Percentiles rank a stretch among this genome's conserved stretches.
These are phyloP conservation scores for Prunus mongolica DNA, from an alignment of 306 rosid genomes.

Conservation along the genomic window DNA sequence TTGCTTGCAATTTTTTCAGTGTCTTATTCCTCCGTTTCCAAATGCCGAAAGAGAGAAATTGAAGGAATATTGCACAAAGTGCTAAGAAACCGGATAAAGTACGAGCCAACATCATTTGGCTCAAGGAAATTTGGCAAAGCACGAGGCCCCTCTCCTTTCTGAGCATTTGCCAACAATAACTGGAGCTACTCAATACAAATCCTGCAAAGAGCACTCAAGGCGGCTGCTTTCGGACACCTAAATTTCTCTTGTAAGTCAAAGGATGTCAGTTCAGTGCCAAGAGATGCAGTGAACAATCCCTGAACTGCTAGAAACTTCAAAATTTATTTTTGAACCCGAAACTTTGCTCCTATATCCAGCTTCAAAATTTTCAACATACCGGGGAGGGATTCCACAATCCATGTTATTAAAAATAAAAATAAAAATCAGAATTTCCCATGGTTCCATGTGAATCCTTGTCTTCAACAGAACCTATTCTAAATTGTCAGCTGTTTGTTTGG, in stretches of 20 bases:
- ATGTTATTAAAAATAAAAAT: slow-evolving; percentile 45
- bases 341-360: slow-evolving; percentile 66
- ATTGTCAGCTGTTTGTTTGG: slow-evolving; percentile 92
- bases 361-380: slow-evolving; percentile 62
- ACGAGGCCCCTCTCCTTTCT: slow-evolving; percentile 63
- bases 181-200: slow-evolving; percentile 92
- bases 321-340: slow-evolving; percentile 65
- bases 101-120: slow-evolving; percentile 73
- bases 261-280: slow-evolving; percentile 90
- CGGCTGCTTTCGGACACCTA: slow-evolving; percentile 88
- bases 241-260: slow-evolving; percentile 83
- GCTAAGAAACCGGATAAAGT: slow-evolving; percentile 80
- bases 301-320: slow-evolving; percentile 91
- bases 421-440: slow-evolving; percentile 55
- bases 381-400: slow-evolving; percentile 91
- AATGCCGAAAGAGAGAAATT: slow-evolving; percentile 70
- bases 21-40: slow-evolving; percentile 62
- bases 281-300: slow-evolving; percentile 88
- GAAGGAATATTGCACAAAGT: slow-evolving; percentile 85
- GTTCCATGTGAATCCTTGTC: slow-evolving; percentile 63
- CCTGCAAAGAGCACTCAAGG: slow-evolving; percentile 76
- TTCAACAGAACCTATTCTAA: slow-evolving; percentile 81
- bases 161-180: slow-evolving; percentile 67
- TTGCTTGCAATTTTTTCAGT: slow-evolving; percentile 58
- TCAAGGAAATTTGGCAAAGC: slow-evolving; percentile 44